Evolutionary conservation across 768 basidiomycete genomes (phyloP).

Genomic region (Mrakia hoshinonis): DNA sequence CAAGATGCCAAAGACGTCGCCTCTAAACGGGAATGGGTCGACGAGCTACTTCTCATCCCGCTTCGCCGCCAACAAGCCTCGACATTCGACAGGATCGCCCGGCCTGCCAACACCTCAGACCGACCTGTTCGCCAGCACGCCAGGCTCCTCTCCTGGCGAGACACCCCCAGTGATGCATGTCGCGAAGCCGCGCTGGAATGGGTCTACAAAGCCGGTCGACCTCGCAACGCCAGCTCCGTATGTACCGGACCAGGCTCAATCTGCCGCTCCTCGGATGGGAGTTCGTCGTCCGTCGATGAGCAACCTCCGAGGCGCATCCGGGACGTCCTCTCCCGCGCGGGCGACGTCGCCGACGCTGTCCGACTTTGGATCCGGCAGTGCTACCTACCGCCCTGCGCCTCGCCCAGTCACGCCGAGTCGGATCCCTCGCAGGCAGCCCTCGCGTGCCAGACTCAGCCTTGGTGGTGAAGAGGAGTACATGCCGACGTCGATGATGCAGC

Average conservation of each 20-base stretch:
- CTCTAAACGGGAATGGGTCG: background rate
- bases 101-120: background rate
- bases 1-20: background rate
- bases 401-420: conserved; percentile 70
- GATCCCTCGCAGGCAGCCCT: conserved; percentile 57
- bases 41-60: background rate
- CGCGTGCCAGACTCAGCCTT: conserved; percentile 46
- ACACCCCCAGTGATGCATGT: background rate
- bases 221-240: background rate
- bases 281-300: background rate
- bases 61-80: background rate
- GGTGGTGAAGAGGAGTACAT: conserved; percentile 46
- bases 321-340: background rate
- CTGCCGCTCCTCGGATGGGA: background rate
- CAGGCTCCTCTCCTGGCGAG: background rate
- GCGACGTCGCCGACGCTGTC: background rate
- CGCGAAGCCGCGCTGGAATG: conserved; percentile 7
- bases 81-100: background rate
- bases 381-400: conserved; percentile 45
- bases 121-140: background rate
- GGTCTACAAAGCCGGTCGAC: background rate
- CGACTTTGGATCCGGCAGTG: background rate
- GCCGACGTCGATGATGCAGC: conserved; percentile 47
- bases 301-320: background rate
- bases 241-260: background rate